These are phyloP conservation scores for Tetradesmus lagerheimii DNA, from an alignment of 139 green algal species.

Conservation along the genomic window DNA sequence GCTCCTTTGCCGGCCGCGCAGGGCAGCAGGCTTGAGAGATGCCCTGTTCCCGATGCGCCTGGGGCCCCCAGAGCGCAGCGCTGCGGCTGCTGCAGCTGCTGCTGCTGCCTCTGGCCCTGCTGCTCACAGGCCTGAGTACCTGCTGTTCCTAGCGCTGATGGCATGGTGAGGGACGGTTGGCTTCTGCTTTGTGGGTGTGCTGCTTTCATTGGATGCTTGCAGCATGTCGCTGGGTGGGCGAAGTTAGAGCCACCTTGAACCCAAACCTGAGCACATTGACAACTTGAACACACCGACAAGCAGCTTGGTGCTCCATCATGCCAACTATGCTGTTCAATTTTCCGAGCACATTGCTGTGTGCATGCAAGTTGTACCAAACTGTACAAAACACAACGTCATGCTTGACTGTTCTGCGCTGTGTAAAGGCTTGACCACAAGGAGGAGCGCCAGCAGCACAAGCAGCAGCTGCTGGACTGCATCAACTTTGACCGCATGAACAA, in stretches of 20 bases:
- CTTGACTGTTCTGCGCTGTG: not conserved
- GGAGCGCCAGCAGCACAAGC: constrained; percentile 34
- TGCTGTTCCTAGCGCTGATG: constrained; percentile 32
- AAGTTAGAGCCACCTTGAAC: too few relatives aligned
- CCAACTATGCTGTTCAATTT: too few relatives aligned
- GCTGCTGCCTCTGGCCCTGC: not conserved
- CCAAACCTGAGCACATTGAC: too few relatives aligned
- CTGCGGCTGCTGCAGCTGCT: not conserved
- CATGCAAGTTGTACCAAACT: not conserved
- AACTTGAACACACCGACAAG: too few relatives aligned
- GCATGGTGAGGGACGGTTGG: not conserved
- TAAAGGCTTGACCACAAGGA: constrained; percentile 18
- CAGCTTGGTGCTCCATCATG: too few relatives aligned
- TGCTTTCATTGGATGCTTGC: not conserved
- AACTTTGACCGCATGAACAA: constrained; percentile 29
- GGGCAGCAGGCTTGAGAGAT: not conserved
- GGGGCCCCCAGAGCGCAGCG: not conserved
- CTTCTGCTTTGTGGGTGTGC: not conserved
- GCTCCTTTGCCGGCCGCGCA: not conserved
- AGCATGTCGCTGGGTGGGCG: not conserved
- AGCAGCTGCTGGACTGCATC: constrained; percentile 23
- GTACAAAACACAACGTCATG: not conserved
- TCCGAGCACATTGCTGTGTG: too few relatives aligned
- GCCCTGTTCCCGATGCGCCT: not conserved
- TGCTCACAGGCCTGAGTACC: not conserved